These are phyloP conservation scores for Casuarina glauca DNA, from an alignment of 306 rosid genomes.

Conservation along the genomic window DNA sequence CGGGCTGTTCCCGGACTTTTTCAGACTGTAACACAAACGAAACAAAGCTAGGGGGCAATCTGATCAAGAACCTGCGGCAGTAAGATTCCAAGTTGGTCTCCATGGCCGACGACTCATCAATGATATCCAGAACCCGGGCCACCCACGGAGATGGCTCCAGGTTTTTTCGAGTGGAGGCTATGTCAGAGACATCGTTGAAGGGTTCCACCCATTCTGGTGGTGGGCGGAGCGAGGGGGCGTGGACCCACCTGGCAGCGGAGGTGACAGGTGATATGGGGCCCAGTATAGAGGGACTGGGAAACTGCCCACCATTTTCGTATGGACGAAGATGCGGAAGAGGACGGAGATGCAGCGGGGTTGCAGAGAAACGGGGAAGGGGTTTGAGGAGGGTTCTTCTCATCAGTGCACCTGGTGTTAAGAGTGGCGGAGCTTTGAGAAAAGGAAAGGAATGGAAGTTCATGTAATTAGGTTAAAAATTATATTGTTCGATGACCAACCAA, in stretches of 20 bases:
- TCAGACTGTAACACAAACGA: slow-evolving; percentile 48
- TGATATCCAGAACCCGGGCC: slow-evolving; percentile 53
- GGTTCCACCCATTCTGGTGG: slow-evolving; percentile 85
- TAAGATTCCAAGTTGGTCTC: slow-evolving; percentile 62
- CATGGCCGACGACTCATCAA: slow-evolving; percentile 63
- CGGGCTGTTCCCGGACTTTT: slow-evolving; percentile 39
- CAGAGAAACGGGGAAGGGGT: slow-evolving; percentile 17
- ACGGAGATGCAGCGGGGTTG: slow-evolving; percentile 17
- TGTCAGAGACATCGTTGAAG: slow-evolving; percentile 68
- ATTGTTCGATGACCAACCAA: too few species aligned
- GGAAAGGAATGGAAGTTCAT: too few species aligned
- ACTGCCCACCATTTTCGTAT: slow-evolving; percentile 28
- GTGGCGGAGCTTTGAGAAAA: background rate
- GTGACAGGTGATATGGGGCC: slow-evolving; percentile 6
- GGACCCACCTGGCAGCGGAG: slow-evolving; percentile 36
- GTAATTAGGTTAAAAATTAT: too few species aligned
- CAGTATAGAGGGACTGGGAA: slow-evolving; percentile 26
- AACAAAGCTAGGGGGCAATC: slow-evolving; percentile 72
- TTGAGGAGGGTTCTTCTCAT: slow-evolving; percentile 43
- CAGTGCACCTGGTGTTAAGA: background rate
- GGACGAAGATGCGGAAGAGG: slow-evolving; percentile 7
- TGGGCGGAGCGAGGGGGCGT: slow-evolving; percentile 58
- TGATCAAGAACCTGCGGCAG: slow-evolving; percentile 56
- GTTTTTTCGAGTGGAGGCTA: slow-evolving; percentile 42
- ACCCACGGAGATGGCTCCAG: slow-evolving; percentile 75